Percentiles rank a stretch among this genome's conserved stretches.
Conservation (phyloP, 495 filamentous ascomycete species). For the Tuber brumale region DNA sequence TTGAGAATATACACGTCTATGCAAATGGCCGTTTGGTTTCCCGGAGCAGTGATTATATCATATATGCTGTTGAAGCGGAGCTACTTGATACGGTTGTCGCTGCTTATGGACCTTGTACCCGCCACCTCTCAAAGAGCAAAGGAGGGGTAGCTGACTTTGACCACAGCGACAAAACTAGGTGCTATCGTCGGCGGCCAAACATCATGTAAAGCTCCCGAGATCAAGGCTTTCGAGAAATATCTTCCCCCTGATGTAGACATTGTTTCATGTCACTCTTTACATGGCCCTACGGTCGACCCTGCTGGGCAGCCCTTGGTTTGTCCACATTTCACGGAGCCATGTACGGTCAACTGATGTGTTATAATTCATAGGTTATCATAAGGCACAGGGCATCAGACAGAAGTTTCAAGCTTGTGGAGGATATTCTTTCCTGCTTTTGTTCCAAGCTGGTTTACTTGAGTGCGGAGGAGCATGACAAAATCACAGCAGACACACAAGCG, state of each 20-base stretch:
- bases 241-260: slow-evolving; percentile 86
- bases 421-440: slow-evolving; percentile 69
- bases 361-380: slow-evolving; percentile 61
- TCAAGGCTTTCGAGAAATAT: slow-evolving; percentile 83
- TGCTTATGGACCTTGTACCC: slow-evolving; percentile 83
- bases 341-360: background rate
- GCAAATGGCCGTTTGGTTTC: slow-evolving; percentile 93
- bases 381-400: slow-evolving; percentile 77
- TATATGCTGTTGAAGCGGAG: slow-evolving; percentile 95
- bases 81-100: slow-evolving; percentile 77
- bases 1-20: slow-evolving; percentile 62
- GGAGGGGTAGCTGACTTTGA: slow-evolving; percentile 6
- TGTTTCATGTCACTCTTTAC: slow-evolving; percentile 92
- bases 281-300: slow-evolving; percentile 84
- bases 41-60: slow-evolving; percentile 88
- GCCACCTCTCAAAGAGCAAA: slow-evolving; percentile 1
- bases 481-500: slow-evolving; percentile 96
- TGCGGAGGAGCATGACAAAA: slow-evolving; percentile 82
- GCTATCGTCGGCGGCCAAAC: slow-evolving; percentile 97
- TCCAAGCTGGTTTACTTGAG: slow-evolving; percentile 80
- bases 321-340: slow-evolving; percentile 4
- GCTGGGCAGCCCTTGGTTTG: slow-evolving; percentile 76
- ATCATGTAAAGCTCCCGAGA: slow-evolving; percentile 95
- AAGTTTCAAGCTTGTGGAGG: slow-evolving; percentile 69
- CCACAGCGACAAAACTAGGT: slow-evolving; percentile 76